phyloP scores from a whole-genome alignment of 495 filamentous ascomycete genomes.

The Parathielavia hyrcaniae region DNA sequence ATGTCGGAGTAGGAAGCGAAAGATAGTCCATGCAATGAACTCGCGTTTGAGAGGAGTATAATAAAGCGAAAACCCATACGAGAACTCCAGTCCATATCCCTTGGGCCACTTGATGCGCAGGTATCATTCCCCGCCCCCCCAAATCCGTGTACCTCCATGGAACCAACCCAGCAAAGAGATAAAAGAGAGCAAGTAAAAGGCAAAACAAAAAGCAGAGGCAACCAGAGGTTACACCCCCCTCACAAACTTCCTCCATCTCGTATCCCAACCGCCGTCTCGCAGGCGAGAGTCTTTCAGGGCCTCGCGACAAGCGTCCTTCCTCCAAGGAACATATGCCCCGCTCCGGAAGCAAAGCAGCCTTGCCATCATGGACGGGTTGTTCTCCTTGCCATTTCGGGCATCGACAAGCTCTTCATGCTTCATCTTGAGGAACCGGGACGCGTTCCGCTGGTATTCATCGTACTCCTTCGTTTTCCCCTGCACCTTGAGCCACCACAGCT shows the following conservation, averaged over 20 bases:
- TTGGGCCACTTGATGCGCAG: not conserved
- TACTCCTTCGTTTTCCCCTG: slow-evolving; percentile 40
- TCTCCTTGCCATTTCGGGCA: not conserved
- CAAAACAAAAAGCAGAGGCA: no score
- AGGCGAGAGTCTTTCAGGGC: not conserved
- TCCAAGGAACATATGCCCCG: not conserved
- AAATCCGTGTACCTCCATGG: slow-evolving; percentile 4
- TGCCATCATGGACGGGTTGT: not conserved
- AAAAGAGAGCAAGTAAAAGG: slow-evolving; percentile 3
- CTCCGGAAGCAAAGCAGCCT: not conserved
- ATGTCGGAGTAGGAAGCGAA: not conserved
- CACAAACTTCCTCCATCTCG: slow-evolving; percentile 24
- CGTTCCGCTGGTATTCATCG: slow-evolving; percentile 38
- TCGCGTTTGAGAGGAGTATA: not conserved
- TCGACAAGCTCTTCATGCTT: slow-evolving; percentile 23
- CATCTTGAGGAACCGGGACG: slow-evolving; percentile 30
- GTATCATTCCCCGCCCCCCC: not conserved
- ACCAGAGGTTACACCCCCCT: not conserved
- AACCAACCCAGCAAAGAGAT: slow-evolving; percentile 1
- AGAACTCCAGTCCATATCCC: slow-evolving; percentile 11
- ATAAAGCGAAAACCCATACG: not conserved
- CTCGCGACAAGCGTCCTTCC: slow-evolving; percentile 1
- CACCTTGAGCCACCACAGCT: slow-evolving; percentile 44
- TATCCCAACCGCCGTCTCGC: slow-evolving; percentile 3
- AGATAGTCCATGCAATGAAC: not conserved